These are phyloP conservation scores for Lipomyces orientalis DNA, from an alignment of 805 yeast species.

Conservation along the genomic window DNA sequence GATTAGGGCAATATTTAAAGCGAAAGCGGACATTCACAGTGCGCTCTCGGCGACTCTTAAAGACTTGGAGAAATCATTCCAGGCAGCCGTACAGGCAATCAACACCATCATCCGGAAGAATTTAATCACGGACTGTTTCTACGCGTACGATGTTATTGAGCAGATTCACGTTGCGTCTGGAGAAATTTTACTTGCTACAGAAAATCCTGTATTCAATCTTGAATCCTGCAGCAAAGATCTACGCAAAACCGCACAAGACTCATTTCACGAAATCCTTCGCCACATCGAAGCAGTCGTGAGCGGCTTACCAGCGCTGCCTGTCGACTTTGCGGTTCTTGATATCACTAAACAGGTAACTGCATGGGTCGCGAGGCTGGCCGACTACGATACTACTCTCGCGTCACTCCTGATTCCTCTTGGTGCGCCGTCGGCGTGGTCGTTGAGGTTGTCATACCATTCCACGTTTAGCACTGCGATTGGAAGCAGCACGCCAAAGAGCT, in stretches of 20 bases:
- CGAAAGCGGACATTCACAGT: conserved; percentile 14
- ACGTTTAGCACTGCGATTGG: conserved; percentile 17
- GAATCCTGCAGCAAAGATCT: conserved; percentile 38
- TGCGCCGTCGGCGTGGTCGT: conserved; percentile 28
- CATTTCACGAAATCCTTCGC: conserved; percentile 63
- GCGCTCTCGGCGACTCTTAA: conserved; percentile 32
- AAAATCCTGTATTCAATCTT: conserved; percentile 25
- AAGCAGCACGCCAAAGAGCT: conserved; percentile 8
- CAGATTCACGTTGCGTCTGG: conserved; percentile 48
- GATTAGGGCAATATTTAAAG: conserved; percentile 19
- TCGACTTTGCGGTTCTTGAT: conserved; percentile 74
- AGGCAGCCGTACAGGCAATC: conserved; percentile 33
- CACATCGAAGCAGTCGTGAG: conserved; percentile 60
- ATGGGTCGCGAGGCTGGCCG: conserved; percentile 66
- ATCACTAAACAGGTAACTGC: conserved; percentile 75
- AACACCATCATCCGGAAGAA: conserved; percentile 47
- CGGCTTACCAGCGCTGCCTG: conserved; percentile 56
- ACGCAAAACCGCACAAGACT: conserved; percentile 40
- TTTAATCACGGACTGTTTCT: conserved; percentile 55
- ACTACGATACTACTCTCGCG: conserved; percentile 50
- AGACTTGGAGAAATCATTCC: conserved; percentile 37
- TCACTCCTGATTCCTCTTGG: conserved; percentile 28
- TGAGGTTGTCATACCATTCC: conserved; percentile 13
- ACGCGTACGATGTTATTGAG: conserved; percentile 66
- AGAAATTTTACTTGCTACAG: conserved; percentile 41